Conservation (phyloP, 208 protist genomes). For the Trypanosomatidae sp. region DNA sequence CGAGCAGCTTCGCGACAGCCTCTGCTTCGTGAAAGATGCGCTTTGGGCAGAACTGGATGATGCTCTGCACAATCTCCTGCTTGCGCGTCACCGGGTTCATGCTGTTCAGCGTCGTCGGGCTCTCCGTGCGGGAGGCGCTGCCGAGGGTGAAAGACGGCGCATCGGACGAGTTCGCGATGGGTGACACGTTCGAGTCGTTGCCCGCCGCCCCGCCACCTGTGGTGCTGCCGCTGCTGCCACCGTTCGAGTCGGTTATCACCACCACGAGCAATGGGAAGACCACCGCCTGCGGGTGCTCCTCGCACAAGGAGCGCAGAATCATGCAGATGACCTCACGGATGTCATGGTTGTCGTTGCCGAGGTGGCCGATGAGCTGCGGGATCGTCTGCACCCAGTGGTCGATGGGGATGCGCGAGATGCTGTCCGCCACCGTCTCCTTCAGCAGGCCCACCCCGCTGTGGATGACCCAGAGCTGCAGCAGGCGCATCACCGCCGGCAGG, state of each 20-base stretch:
- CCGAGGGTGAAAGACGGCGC: no score
- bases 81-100: slow-evolving; percentile 35
- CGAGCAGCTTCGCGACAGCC: slow-evolving; percentile 73
- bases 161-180: no score
- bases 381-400: slow-evolving; percentile 99
- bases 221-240: not conserved
- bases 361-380: slow-evolving; percentile 98
- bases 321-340: slow-evolving; percentile 96
- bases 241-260: slow-evolving; percentile 73
- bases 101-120: no score
- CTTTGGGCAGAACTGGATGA: slow-evolving; percentile 83
- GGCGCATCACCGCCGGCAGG: slow-evolving; percentile 97
- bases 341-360: slow-evolving; percentile 90
- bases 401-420: slow-evolving; percentile 94
- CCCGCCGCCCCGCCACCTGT: no score
- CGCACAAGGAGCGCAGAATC: slow-evolving; percentile 94
- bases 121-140: no score
- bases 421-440: slow-evolving; percentile 90
- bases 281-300: slow-evolving; percentile 98
- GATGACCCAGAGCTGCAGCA: slow-evolving; percentile 99
- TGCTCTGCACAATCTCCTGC: slow-evolving; percentile 68
- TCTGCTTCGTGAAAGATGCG: slow-evolving; percentile 85
- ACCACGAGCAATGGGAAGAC: slow-evolving; percentile 99
- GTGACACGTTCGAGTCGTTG: no score
- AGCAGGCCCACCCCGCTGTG: slow-evolving; percentile 85